Evolutionary conservation across 2,329 filamentous ascomycete genomes (phyloP).

Genomic region (Fusarium sp.): DNA sequence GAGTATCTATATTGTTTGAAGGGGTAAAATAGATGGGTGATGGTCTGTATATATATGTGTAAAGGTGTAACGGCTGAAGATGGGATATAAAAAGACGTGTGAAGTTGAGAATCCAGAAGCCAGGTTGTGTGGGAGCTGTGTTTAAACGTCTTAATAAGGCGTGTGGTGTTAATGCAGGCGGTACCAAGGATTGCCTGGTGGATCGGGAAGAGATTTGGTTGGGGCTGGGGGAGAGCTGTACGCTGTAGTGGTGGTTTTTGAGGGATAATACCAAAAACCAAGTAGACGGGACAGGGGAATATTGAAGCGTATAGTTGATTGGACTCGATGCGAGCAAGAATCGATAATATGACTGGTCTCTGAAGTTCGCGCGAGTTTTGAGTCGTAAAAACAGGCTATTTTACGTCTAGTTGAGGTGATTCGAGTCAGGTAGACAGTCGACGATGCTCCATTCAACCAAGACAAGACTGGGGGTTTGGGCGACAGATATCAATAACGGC

Average conservation of each 20-base stretch:
- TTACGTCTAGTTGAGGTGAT: slow-evolving; percentile 19
- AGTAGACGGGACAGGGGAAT: slow-evolving; percentile 12
- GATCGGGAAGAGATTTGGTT: slow-evolving; percentile 35
- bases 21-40: neutral
- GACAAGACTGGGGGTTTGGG: slow-evolving; percentile 23
- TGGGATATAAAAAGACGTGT: slow-evolving; percentile 12
- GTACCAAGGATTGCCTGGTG: slow-evolving; percentile 32
- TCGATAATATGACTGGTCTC: slow-evolving; percentile 8
- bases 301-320: slow-evolving; percentile 4
- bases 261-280: slow-evolving; percentile 14
- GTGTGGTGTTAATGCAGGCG: slow-evolving; percentile 31
- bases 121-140: slow-evolving; percentile 25
- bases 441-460: slow-evolving; percentile 13
- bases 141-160: slow-evolving; percentile 29
- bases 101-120: slow-evolving; percentile 16
- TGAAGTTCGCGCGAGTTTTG: slow-evolving; percentile 5
- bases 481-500: slow-evolving; percentile 34
- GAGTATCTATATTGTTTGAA: neutral
- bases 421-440: slow-evolving; percentile 31
- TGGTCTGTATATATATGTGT: slow-evolving; percentile 10
- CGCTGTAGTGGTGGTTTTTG: slow-evolving; percentile 1
- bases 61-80: slow-evolving; percentile 1
- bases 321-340: slow-evolving; percentile 1
- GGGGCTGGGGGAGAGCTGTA: slow-evolving; percentile 21
- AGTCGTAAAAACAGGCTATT: slow-evolving; percentile 17